Evolutionary conservation across 495 filamentous ascomycete genomes (phyloP), one percentile per base, ranked within the genome.

Genomic region (Neurospora sp.): DNA sequence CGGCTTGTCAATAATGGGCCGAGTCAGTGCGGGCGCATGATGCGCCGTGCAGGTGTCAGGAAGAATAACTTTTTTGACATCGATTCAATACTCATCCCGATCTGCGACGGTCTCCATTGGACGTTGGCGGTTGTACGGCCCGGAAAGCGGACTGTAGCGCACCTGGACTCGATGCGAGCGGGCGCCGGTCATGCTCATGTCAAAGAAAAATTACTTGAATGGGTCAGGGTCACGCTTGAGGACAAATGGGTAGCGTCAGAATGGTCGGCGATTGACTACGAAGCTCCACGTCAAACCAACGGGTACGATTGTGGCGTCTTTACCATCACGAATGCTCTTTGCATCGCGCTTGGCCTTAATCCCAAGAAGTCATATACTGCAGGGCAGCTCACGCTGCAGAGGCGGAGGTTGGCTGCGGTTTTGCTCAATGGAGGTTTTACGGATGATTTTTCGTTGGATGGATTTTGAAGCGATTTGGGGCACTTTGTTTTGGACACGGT

Each of bases 291-390:
- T 9, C 94, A 97, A 75, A 83, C 83, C 69, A 96, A 96, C 76
- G 87, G 87, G 1, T 89, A 83, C 73, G 94, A 97, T 78, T 97
- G 94, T 74, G 94, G 94, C 7, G 91, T 94, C 4, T 96, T 95
- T 77, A 86, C 90, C 5, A 87, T 92, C 23, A 91, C 91, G 1
- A 94, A 92, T 41, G 90, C 90, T 41, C 90, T 93, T 72, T 92
- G 90, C 76, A 78, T 94, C 31, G 85, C 89, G 0, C 77, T 92
- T 9, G 90, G 90, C 0, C 78, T 93, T 12, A 87, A 90, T 72
- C 91, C 91, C 0, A 86, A 83, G 71, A 41, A 72, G 10, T 82
- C 84, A 0, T 93, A 92, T 76, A 79, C 81, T 0, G 81, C 89
- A 31, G n/a, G 39, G 0, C 86, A 93, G 71, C 89, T 92, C 74